phyloP scores from a whole-genome alignment of 805 yeast species.

The Kregervanrija delftensis region DNA sequence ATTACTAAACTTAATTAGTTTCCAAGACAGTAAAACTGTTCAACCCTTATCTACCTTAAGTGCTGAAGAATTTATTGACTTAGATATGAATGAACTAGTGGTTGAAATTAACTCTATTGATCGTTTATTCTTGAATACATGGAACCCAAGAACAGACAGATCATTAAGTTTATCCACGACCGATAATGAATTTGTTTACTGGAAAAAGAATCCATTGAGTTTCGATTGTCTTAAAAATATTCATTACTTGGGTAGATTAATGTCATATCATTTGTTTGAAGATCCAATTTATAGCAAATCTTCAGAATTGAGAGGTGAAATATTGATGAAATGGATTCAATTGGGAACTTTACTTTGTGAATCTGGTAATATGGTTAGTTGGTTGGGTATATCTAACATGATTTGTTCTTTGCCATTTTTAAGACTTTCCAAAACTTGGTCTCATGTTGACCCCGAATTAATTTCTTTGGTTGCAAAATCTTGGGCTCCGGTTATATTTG shows the following conservation, averaged over 20 bases:
- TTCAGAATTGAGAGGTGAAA: constrained; percentile 47
- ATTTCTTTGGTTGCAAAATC: constrained; percentile 61
- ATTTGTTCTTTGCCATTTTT: constrained; percentile 78
- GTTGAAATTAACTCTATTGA: constrained; percentile 61
- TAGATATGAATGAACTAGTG: constrained; percentile 50
- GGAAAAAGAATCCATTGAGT: constrained; percentile 64
- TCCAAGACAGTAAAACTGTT: constrained; percentile 15
- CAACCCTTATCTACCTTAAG: constrained; percentile 7
- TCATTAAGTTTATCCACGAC: constrained; percentile 58
- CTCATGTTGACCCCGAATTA: constrained; percentile 51
- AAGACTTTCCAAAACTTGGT: constrained; percentile 71
- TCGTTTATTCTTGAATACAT: constrained; percentile 50
- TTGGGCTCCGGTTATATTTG: constrained; percentile 92
- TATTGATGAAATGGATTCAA: constrained; percentile 78
- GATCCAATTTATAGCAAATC: constrained; percentile 31
- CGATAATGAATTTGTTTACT: constrained; percentile 37
- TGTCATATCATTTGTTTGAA: constrained; percentile 62
- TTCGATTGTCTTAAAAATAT: constrained; percentile 60
- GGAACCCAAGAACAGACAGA: constrained; percentile 80
- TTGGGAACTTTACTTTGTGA: constrained; percentile 72
- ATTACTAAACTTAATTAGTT: constrained; percentile 31
- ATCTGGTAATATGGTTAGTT: constrained; percentile 87
- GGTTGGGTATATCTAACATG: constrained; percentile 84
- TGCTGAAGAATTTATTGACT: constrained; percentile 44
- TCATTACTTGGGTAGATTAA: constrained; percentile 71